These are phyloP conservation scores for Besnoitia besnoiti DNA, from an alignment of 169 alveolate species.

Conservation along the genomic window DNA sequence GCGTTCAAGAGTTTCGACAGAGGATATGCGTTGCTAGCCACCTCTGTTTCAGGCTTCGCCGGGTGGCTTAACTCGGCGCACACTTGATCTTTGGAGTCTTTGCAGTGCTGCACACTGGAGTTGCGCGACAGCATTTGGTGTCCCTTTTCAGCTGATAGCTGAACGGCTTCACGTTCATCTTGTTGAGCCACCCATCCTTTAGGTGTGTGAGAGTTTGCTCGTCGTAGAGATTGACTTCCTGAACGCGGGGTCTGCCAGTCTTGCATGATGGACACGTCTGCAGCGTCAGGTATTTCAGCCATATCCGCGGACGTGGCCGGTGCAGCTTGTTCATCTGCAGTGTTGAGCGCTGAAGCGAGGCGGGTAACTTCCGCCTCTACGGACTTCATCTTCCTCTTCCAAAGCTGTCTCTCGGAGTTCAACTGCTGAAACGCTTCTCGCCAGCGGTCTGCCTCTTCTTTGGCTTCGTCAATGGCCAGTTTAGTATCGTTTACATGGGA, in stretches of 20 bases:
- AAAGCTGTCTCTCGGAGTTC: background rate
- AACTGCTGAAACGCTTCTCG: background rate
- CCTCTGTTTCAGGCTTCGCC: background rate
- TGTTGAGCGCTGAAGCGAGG: background rate
- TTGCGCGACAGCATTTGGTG: too few species aligned
- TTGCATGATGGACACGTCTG: background rate
- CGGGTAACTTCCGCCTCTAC: constrained; percentile 1
- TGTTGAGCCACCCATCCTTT: background rate
- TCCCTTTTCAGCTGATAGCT: too few species aligned
- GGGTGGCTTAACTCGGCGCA: background rate
- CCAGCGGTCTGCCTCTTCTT: background rate
- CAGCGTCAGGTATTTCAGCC: background rate
- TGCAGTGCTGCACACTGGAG: too few species aligned
- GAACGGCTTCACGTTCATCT: too few species aligned
- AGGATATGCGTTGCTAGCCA: background rate
- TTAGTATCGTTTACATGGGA: background rate
- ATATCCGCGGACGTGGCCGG: background rate
- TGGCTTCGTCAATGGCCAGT: background rate
- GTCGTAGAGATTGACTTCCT: background rate
- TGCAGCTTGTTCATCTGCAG: background rate
- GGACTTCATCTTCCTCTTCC: background rate
- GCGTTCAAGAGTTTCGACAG: background rate
- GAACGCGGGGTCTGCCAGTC: background rate
- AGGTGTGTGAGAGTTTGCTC: background rate
- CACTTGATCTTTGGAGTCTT: background rate